These are phyloP conservation scores for Eruca vesicaria DNA, from an alignment of 441 rosid genomes.

Conservation along the genomic window DNA sequence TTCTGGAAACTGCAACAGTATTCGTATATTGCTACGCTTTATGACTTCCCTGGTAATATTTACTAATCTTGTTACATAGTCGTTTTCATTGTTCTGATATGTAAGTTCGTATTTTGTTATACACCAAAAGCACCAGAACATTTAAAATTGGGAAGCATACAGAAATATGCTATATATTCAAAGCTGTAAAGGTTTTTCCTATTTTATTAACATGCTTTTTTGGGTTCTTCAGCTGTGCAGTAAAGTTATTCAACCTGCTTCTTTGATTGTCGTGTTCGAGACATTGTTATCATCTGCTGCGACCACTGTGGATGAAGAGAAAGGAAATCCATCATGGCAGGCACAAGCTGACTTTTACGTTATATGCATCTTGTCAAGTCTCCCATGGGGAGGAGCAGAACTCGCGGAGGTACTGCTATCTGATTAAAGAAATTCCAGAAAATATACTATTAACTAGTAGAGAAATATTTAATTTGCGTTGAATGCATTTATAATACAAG, in stretches of 20 bases:
- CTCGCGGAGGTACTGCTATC: slow-evolving; percentile 70
- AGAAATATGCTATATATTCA: no score
- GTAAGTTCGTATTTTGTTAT: background rate
- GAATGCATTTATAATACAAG: slow-evolving; percentile 1
- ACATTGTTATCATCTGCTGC: slow-evolving; percentile 95
- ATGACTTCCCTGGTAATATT: slow-evolving; percentile 78
- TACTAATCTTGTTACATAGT: background rate
- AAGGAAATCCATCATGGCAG: slow-evolving; percentile 99
- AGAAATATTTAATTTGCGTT: background rate
- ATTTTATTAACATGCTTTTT: slow-evolving; percentile 27
- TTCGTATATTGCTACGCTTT: slow-evolving; percentile 88
- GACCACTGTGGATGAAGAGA: slow-evolving; percentile 95
- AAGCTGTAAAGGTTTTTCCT: no score
- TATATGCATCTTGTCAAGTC: slow-evolving; percentile 85
- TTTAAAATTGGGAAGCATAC: background rate
- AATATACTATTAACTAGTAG: background rate
- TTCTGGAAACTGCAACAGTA: slow-evolving; percentile 66
- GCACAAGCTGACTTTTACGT: slow-evolving; percentile 94
- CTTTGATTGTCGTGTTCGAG: slow-evolving; percentile 81
- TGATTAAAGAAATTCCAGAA: background rate
- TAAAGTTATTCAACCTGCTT: slow-evolving; percentile 90
- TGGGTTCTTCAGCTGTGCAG: slow-evolving; percentile 74
- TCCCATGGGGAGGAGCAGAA: slow-evolving; percentile 99
- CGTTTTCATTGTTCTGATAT: background rate
- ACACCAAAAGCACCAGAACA: background rate